Base-by-base conservation (phyloP, 768 basidiomycete species). In the Inosperma sp. region DNA sequence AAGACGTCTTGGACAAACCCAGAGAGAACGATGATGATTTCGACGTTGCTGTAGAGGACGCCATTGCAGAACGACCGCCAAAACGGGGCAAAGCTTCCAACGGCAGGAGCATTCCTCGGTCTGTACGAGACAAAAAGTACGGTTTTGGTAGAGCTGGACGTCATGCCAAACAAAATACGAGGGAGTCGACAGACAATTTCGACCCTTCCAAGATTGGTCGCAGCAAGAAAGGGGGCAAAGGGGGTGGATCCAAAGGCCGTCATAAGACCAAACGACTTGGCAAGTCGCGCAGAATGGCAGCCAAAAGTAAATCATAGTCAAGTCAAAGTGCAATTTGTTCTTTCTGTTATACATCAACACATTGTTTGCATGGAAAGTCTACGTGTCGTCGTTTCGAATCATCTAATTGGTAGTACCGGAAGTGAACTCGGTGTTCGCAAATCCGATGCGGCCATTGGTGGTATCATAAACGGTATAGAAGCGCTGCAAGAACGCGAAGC, bases 11-110 rank as follows among this genome's bases (percentile, higher is more conserved):
- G 58, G 86, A 91, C 58, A 82, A 80, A 29, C 74, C 77, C 8
- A 73, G 76, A 39, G 74, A 66, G 14, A 81, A 74, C 13, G 83
- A 79, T 52, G 83, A 82, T 48, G 85, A 81, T 23, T 96, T 96
- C 62, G 93, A 94, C 60, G 78, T 97, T 52, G 86, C 88, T 0
- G 82, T 96, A 29, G 93, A 98, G 64, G 89, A 95, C 52, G 92
- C 91, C 8, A 82, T 94, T 59, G 68, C 84, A 23, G 84, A 87
- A 58, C 80, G 80, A 12, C 86, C 86, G 9, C 62, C 74, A 4
- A 74, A 81, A 50, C 86, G 87, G 49, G 67, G 70, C 26, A 75
- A 70, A 47, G 59, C 65, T 7, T 55, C 62, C 17, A 66, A 67
- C 26, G 78, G 78, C n/a, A 63, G 69, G 41, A 69, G 65, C 17